Base-by-base conservation (phyloP, 202 grass and related monocot genomes). In the Setaria italica region DNA sequence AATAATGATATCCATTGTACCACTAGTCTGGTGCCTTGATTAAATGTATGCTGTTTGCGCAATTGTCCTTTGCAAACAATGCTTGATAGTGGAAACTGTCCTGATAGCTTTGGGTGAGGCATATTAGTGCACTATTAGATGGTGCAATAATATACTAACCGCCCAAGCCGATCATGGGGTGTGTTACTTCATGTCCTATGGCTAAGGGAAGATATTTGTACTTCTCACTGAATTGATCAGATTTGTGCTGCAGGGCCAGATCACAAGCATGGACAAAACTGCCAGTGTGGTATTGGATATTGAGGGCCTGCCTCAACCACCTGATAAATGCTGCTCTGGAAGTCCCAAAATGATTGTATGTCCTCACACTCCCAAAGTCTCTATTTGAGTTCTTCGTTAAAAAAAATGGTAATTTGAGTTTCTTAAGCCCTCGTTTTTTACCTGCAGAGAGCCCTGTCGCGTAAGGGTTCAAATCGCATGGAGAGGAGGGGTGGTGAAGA, bases 301-400 rank as follows among this genome's bases (percentile, higher is more conserved):
- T 66, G 94, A 99, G 83, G 77, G 88, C 30, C 90, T 94, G 67
- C 70, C 87, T 89, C 93, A 91, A 49, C 85, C 82, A 68, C 70
- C 79, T 72, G 92, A 96, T 75, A 89, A 91, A 84, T 96, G 93
- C 83, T 99, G 93, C 91, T 85, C 88, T 49, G 96, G 93, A 78
- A 99, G 96, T 84, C 91, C 96, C 72, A 94, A 91, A 88, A 90
- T 94, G 72, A 85, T 76, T 0, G 96, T 95, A 77, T 90, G 85
- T 81, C 21, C 2, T 56, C 35, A 25, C 51, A 41, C 19, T 81
- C 1, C 11, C 34, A 50, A 33, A 30, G 43, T 1, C 25, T 25
- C 25, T 41, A 41, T 41, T 41, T 41, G 39, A 41, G 39, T 6
- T 41, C 39, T 41, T 41, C 6, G 39, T 84, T 5, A 16, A 80